Evolutionary conservation across 2,329 filamentous ascomycete species (phyloP), one percentile per base, ranked within the genome.

Genomic region (Hysterium pulicare): DNA sequence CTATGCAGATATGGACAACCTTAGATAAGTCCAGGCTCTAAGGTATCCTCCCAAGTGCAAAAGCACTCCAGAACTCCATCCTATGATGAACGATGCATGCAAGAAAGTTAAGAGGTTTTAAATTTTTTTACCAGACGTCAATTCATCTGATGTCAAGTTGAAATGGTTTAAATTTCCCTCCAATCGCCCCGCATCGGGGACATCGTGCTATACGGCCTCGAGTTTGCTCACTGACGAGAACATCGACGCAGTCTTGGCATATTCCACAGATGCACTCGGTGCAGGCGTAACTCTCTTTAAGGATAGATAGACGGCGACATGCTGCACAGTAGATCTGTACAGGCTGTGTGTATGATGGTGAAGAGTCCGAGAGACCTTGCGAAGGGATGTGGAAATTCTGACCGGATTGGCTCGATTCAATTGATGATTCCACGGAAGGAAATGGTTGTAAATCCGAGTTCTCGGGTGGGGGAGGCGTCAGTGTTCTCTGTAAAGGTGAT

Each of bases 221-320:
- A 23, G 61, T 82, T 62, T 89, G 84, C 62, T 89, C 86, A 54
- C 79, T 80, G 68, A 88, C 83, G 42, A 91, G 74, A 24, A 87
- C 81, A 57, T 90, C 85, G 44, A 96, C 89, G 58, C 91, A 97
- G 45, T 89, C 82, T 50, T 84, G 82, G 67, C 93, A 97, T 38
- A 97, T 78, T 13, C 90, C 91, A 63, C 89, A 95, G 50, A 97
- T 95, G 66, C 93, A 97, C 67, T 96, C 90, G 1, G 90, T 95
- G 66, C 91, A 97, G 17, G 91, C 91, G 61, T 90, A 96, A 24
- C 88, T 93, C 57, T 91, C 86, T 58, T 83, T 84, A 20, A 97
- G 72, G 9, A 84, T 72, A 39, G 85, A 90, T 15, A 90, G 75
- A 28, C 84, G 81, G 50, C 87, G 83, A 61, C 91, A 97, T 36